Percentiles rank a stretch among this genome's conserved stretches.
Evolutionary conservation across 345 rosid genomes (phyloP).

Genomic region (Lumnitzera racemosa): DNA sequence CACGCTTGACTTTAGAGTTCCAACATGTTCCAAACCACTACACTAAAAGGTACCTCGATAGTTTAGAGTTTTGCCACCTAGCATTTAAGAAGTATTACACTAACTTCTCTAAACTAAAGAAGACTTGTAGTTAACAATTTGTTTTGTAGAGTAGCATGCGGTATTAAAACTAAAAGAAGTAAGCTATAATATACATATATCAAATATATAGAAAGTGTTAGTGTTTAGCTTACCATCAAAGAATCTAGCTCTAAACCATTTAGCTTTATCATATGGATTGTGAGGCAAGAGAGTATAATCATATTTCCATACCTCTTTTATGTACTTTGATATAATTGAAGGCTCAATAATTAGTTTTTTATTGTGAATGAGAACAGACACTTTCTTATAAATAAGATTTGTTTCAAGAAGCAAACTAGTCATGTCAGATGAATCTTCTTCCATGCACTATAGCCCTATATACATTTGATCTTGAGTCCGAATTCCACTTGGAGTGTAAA

Average conservation of each 20-base stretch:
- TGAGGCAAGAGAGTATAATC: slow-evolving; percentile 15
- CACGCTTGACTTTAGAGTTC: no score
- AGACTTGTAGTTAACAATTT: no score
- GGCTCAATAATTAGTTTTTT: slow-evolving; percentile 19
- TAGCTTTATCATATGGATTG: slow-evolving; percentile 18
- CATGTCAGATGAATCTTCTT: slow-evolving; percentile 4
- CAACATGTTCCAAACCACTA: no score
- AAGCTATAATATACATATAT: no score
- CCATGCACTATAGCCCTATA: slow-evolving; percentile 13
- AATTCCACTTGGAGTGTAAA: slow-evolving; percentile 15
- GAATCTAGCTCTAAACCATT: slow-evolving; percentile 26
- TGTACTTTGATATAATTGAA: slow-evolving; percentile 19
- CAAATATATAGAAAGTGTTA: neutral
- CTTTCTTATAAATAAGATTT: slow-evolving; percentile 27
- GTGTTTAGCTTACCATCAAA: slow-evolving; percentile 18
- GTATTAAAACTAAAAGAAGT: no score
- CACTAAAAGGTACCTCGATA: no score
- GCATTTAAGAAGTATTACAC: no score
- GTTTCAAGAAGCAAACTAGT: slow-evolving; percentile 20
- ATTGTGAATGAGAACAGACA: slow-evolving; percentile 24
- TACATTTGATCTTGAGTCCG: slow-evolving; percentile 25
- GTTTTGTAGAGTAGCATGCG: no score
- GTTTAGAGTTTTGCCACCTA: no score
- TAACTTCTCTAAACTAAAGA: no score
- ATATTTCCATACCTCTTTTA: slow-evolving; percentile 24